These are phyloP conservation scores for Prosopis cineraria DNA, from an alignment of 306 rosid species.

Conservation along the genomic window DNA sequence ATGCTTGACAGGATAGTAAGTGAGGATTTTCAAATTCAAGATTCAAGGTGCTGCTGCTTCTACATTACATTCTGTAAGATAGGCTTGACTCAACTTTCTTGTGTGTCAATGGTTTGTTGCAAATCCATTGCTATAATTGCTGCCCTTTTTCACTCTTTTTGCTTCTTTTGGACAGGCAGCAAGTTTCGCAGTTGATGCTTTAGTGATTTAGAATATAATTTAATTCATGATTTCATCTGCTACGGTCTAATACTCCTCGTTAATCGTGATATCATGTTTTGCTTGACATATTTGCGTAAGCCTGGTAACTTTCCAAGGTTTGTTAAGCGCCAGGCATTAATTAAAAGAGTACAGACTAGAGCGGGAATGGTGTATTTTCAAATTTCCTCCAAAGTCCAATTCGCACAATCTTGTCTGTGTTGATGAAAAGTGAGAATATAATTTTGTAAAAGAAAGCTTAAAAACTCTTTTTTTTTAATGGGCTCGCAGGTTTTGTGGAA, in stretches of 20 bases:
- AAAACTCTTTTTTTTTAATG: no score
- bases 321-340: not conserved
- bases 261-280: not conserved
- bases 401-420: no score
- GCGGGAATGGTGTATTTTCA: no score
- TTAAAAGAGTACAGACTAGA: no score
- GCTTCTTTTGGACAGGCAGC: not conserved
- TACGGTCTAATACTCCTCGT: not conserved
- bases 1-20: conserved; percentile 7
- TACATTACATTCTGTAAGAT: conserved; percentile 9
- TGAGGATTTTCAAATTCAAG: conserved; percentile 9
- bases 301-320: not conserved
- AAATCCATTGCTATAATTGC: conserved; percentile 1
- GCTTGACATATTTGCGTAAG: not conserved
- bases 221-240: not conserved
- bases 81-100: not conserved
- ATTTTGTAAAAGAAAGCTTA: no score
- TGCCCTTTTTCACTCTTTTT: not conserved
- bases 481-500: no score
- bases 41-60: conserved; percentile 3
- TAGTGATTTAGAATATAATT: not conserved
- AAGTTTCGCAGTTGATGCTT: conserved; percentile 4
- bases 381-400: no score
- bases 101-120: not conserved
- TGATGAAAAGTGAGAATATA: no score